Conservation (phyloP, 495 filamentous ascomycete species). For the Penicillium psychrofluorescens region DNA sequence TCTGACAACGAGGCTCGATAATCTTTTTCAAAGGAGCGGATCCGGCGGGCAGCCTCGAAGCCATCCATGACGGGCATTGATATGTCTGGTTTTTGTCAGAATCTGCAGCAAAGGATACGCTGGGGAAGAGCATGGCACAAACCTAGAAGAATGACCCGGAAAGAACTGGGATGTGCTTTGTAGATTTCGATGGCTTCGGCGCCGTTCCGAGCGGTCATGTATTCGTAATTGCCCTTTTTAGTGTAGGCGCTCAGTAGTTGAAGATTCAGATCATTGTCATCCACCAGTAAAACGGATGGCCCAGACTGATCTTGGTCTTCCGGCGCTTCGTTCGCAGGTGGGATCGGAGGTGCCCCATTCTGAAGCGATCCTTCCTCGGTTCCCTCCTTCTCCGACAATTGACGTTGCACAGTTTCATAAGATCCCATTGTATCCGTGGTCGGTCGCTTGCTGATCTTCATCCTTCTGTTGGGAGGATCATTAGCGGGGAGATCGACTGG, state of each 20-base stretch:
- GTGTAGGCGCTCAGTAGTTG: constrained; percentile 27
- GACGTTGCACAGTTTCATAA: background rate
- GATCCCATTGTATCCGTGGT: constrained; percentile 10
- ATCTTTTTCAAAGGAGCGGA: constrained; percentile 57
- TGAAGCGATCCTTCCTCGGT: background rate
- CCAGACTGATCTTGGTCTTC: no score
- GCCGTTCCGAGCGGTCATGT: constrained; percentile 39
- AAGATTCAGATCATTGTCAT: constrained; percentile 35
- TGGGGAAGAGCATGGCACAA: background rate
- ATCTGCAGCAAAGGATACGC: background rate
- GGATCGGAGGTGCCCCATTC: background rate
- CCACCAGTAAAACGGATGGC: constrained; percentile 21
- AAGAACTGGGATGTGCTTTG: constrained; percentile 15
- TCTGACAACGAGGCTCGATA: background rate
- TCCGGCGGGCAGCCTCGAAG: constrained; percentile 66
- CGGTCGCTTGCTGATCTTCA: constrained; percentile 17
- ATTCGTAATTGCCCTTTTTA: constrained; percentile 23
- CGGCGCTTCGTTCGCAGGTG: background rate
- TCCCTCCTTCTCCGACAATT: background rate
- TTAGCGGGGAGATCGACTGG: constrained; percentile 7
- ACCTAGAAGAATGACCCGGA: constrained; percentile 47
- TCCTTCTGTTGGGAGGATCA: constrained; percentile 8
- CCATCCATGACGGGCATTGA: constrained; percentile 84
- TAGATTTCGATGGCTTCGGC: constrained; percentile 45
- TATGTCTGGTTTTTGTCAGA: constrained; percentile 54